Base-by-base conservation (phyloP, 352 stramenopile genomes). In the Pythium sp. region DNA sequence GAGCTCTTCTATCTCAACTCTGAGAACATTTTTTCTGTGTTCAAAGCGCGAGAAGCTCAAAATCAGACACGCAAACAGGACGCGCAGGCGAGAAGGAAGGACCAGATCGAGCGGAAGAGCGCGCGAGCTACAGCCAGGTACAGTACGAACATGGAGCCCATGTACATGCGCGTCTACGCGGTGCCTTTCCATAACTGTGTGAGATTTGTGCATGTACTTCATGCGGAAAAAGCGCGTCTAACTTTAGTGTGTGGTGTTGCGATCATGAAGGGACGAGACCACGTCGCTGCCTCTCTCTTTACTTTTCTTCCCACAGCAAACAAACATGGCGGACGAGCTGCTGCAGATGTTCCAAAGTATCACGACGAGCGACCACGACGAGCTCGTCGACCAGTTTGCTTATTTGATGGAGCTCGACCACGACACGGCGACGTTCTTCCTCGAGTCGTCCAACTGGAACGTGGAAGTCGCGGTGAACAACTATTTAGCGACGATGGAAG, bases 391-490 rank as follows among this genome's bases (percentile, higher is more conserved):
- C 54, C 88, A 95, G 65, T 95, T 95, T 71, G 82, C 85, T 24
- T 77, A 88, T 61, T 68, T 95, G 38, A 66, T 95, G 70, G 73
- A 93, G 67, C 68, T 91, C 58, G 84, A 94, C 68, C 71, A 77
- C 18, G 66, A 78, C 49, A 94, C 85, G 47, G 87, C 86, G 53
- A 82, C 73, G 57, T 95, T 95, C 71, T 95, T 94, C 69, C 81
- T 95, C 62, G 88, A 95, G 64, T 93, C 86, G 67, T 91, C 80
- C 62, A 95, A 94, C 76, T 95, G 88, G 88, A 95, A 95, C 75
- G 86, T 95, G 28, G 86, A 95, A 65, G 89, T 83, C 51, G 88
- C 88, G 12, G 86, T 76, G 8, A 95, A 95, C 65, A 93, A 89
- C 65, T 95, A 94, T 65, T 69, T 95, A 36, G 74, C 71, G 26